Conservation (phyloP, 306 rosid species). For the Oxytropis ochrocephala region DNA sequence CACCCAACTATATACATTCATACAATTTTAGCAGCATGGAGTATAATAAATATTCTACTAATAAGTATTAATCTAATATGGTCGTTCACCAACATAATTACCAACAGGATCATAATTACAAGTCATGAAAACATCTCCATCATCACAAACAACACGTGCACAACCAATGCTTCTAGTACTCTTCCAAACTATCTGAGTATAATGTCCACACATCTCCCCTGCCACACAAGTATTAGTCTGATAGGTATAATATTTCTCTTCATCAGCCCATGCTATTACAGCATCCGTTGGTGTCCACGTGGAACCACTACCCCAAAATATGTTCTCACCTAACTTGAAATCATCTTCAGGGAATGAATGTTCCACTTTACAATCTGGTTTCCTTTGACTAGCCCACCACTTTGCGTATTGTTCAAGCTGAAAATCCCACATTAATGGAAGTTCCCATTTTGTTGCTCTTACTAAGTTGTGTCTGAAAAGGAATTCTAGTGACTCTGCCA, state of each 20-base stretch:
- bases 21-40: neutral
- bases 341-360: conserved; percentile 74
- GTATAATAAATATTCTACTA: too few relatives aligned
- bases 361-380: conserved; percentile 54
- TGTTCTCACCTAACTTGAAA: conserved; percentile 80
- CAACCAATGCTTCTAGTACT: conserved; percentile 63
- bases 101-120: conserved; percentile 81
- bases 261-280: conserved; percentile 58
- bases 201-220: conserved; percentile 85
- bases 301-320: conserved; percentile 78
- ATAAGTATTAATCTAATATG: conserved; percentile 22
- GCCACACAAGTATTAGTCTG: conserved; percentile 42
- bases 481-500: conserved; percentile 61
- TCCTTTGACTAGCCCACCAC: conserved; percentile 76
- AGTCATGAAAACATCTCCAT: conserved; percentile 80
- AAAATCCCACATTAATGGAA: conserved; percentile 58
- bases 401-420: conserved; percentile 65
- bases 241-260: conserved; percentile 66
- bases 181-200: conserved; percentile 84
- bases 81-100: conserved; percentile 71
- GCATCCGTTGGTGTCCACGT: conserved; percentile 66
- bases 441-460: conserved; percentile 62
- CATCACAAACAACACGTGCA: conserved; percentile 63
- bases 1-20: neutral
- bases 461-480: conserved; percentile 61